Conservation (phyloP, 805 yeast species). For the Starmerella ratchasimensis region DNA sequence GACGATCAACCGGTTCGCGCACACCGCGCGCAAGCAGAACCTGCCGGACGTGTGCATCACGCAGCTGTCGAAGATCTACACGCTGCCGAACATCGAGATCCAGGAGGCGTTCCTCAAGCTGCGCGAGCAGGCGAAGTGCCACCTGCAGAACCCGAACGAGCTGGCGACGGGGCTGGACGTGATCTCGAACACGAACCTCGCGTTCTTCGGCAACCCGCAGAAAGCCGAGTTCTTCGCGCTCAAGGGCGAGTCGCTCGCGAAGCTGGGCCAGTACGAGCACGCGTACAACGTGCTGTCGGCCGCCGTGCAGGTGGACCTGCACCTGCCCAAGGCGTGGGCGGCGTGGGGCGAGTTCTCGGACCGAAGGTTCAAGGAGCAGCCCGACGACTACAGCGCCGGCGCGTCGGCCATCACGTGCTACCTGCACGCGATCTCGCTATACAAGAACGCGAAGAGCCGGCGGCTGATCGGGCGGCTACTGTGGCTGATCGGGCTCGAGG, state of each 20-base stretch:
- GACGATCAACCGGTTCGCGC: constrained; percentile 96
- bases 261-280: constrained; percentile 77
- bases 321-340: constrained; percentile 97
- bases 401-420: constrained; percentile 91
- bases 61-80: constrained; percentile 85
- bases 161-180: constrained; percentile 92
- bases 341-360: constrained; percentile 98
- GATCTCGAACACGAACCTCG: constrained; percentile 88
- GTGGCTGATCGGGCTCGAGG: constrained; percentile 89
- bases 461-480: constrained; percentile 74
- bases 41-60: constrained; percentile 94
- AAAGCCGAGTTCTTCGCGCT: constrained; percentile 95
- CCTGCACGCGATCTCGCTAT: constrained; percentile 92
- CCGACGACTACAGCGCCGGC: constrained; percentile 68
- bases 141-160: constrained; percentile 82
- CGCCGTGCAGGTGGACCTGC: constrained; percentile 89
- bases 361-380: constrained; percentile 68
- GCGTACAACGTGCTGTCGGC: constrained; percentile 97
- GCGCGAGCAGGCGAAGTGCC: constrained; percentile 95
- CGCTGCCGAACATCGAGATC: constrained; percentile 91
- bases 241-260: constrained; percentile 95
- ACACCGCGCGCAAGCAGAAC: constrained; percentile 91
- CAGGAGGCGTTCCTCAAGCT: constrained; percentile 94
- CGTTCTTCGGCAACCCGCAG: constrained; percentile 91
- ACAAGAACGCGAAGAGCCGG: constrained; percentile 83